Base-by-base conservation (phyloP, 192 early-diverging fungal genomes). In the Coemansia sp. region DNA sequence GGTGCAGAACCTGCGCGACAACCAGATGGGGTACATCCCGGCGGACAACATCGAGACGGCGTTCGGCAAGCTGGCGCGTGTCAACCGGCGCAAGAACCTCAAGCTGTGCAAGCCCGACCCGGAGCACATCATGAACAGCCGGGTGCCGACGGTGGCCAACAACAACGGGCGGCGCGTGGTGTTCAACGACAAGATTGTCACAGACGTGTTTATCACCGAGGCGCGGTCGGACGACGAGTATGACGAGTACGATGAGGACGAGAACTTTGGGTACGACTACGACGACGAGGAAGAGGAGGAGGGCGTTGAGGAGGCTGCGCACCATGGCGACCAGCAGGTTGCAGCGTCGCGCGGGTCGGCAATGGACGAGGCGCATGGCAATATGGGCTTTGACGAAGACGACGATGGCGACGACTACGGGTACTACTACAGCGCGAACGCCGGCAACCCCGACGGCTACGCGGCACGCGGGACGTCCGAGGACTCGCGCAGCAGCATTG, bases 21-120 rank as follows among this genome's bases (percentile, higher is more conserved):
- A 67, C 59, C 68, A 83, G 66, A 85, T 91, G 64, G 89, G 89
- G n/a, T 91, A 89, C 61, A 87, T 91, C 34, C 89, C 89, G 4
- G 89, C 89, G 9, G 89, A 91, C 60, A 91, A 72, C 61, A 66
- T 74, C 25, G 78, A 82, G 69, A 87, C 86, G 1, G 82, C 85
- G 5, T 79, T 64, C 43, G 85, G 87, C 49, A 81, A 83, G 52
- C 76, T 85, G 27, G 88, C 88, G 3, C 82, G 88, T 30, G 74
- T 90, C 53, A 88, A 90, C 69, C 82, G 83, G 54, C 66, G 70
- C 44, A 70, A 73, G 45, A 89, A 89, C 72, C 77, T 89, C 30
- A 78, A 81, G 67, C 56, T 67, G 23, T 67, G 62, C 51, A 63
- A 54, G 61, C 70, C 68, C 4, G 67, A 67, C 54, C 66, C 66